Percentiles rank a stretch among this genome's conserved stretches.
Evolutionary conservation across 129 eudicot genomes (phyloP).

Genomic region (Scalesia atractyloides): DNA sequence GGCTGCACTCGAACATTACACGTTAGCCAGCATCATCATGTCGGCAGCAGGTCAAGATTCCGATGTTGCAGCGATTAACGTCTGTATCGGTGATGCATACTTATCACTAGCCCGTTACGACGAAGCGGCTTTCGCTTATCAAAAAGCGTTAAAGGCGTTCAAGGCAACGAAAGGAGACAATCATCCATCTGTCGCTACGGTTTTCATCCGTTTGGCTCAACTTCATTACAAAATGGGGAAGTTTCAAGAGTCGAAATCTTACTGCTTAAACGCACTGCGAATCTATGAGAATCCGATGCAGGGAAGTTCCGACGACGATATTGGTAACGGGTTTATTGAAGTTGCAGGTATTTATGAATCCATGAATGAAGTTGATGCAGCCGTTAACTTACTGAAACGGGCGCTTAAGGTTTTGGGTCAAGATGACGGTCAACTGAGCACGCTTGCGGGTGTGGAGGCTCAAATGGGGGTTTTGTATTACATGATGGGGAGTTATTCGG

Average conservation of each 20-base stretch:
- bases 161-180: conserved; percentile 5
- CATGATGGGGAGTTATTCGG: conserved; percentile 1
- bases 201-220: conserved; percentile 12
- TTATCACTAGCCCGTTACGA: background rate
- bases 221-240: conserved; percentile 12
- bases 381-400: conserved; percentile 2
- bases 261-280: background rate
- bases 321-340: conserved; percentile 4
- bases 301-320: background rate
- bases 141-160: background rate
- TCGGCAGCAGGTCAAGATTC: background rate
- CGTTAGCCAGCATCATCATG: background rate
- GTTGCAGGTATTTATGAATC: background rate
- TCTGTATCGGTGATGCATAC: conserved; percentile 11
- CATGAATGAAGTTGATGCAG: conserved; percentile 3
- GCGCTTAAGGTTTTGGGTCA: conserved; percentile 4
- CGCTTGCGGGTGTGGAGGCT: conserved; percentile 11
- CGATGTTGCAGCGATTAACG: conserved; percentile 15
- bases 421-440: background rate
- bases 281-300: conserved; percentile 7
- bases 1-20: conserved; percentile 5
- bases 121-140: conserved; percentile 2
- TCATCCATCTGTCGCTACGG: conserved; percentile 8
- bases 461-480: conserved; percentile 12
- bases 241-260: conserved; percentile 9